These are phyloP conservation scores for Margaritispora aquatica DNA, from an alignment of 495 filamentous ascomycete species.

Conservation along the genomic window DNA sequence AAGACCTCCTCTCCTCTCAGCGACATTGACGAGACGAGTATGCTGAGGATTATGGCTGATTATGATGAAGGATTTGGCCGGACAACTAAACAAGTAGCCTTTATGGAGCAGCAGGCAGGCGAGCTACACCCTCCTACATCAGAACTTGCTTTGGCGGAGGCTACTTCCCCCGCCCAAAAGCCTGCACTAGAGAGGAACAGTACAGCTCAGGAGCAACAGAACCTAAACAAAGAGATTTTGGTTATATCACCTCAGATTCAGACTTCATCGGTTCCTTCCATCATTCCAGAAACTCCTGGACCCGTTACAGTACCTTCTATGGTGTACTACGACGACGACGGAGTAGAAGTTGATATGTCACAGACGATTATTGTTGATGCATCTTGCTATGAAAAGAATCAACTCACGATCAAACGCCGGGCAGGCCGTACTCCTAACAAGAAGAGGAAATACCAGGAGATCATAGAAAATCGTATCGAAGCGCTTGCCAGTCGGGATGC, in stretches of 20 bases:
- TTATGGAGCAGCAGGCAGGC: constrained; percentile 7
- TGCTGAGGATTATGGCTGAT: constrained; percentile 38
- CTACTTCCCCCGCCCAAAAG: not conserved
- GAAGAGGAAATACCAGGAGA: constrained; percentile 23
- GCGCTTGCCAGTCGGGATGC: constrained; percentile 12
- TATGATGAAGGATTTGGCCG: constrained; percentile 25
- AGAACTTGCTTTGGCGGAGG: not conserved
- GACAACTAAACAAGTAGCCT: not conserved
- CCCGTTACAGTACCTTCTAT: not conserved
- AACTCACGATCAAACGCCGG: not conserved
- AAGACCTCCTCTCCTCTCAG: constrained; percentile 34
- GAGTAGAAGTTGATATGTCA: constrained; percentile 8
- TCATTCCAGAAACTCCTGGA: constrained; percentile 23
- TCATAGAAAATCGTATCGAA: constrained; percentile 8
- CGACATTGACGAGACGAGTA: constrained; percentile 39
- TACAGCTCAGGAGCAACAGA: not conserved
- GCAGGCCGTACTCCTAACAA: constrained; percentile 12
- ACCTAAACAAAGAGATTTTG: not conserved
- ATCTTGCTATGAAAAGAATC: constrained; percentile 4
- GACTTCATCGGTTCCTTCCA: constrained; percentile 15
- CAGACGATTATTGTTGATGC: constrained; percentile 21
- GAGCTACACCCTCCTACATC: not conserved
- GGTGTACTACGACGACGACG: not conserved
- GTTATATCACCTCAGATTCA: not conserved
- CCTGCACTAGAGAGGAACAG: not conserved